These are phyloP conservation scores for Delonix regia DNA, from an alignment of 306 rosid genomes.

Conservation along the genomic window DNA sequence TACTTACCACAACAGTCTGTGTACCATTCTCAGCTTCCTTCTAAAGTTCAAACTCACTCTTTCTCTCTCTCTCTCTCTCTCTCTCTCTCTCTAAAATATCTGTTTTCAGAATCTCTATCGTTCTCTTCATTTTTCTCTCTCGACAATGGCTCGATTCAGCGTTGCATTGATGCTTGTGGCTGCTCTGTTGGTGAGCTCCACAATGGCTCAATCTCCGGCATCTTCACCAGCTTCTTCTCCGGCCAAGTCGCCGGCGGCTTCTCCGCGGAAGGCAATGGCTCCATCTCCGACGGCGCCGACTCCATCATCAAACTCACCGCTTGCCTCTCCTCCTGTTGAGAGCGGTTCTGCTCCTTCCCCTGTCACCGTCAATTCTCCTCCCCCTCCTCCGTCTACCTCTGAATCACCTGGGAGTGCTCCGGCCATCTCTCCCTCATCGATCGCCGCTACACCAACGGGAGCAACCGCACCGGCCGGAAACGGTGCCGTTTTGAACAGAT, in stretches of 20 bases:
- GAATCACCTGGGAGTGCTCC: conserved; percentile 31
- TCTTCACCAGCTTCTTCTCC: conserved; percentile 41
- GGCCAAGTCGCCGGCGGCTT: conserved; percentile 29
- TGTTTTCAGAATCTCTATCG: neutral
- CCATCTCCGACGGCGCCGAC: conserved; percentile 28
- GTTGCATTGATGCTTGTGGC: conserved; percentile 37
- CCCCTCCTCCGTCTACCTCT: conserved; percentile 40
- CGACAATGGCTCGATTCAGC: conserved; percentile 48
- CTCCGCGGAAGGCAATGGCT: conserved; percentile 13
- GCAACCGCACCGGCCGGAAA: conserved; percentile 23
- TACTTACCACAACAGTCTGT: neutral
- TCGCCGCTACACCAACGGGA: conserved; percentile 31
- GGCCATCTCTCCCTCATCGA: conserved; percentile 40
- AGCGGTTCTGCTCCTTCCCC: conserved; percentile 44
- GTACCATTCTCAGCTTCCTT: neutral
- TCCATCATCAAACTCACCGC: conserved; percentile 30
- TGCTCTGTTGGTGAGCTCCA: conserved; percentile 40
- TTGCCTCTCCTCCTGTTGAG: conserved; percentile 25
- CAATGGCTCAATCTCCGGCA: conserved; percentile 52
- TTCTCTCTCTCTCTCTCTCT: neutral
- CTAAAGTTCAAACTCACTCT: neutral
- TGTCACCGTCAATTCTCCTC: conserved; percentile 42
- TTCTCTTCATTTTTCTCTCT: neutral
- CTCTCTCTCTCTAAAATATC: neutral
- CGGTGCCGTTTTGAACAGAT: conserved; percentile 42